Evolutionary conservation across 2,329 filamentous ascomycete genomes (phyloP).

Genomic region (Ophiostoma sp.): DNA sequence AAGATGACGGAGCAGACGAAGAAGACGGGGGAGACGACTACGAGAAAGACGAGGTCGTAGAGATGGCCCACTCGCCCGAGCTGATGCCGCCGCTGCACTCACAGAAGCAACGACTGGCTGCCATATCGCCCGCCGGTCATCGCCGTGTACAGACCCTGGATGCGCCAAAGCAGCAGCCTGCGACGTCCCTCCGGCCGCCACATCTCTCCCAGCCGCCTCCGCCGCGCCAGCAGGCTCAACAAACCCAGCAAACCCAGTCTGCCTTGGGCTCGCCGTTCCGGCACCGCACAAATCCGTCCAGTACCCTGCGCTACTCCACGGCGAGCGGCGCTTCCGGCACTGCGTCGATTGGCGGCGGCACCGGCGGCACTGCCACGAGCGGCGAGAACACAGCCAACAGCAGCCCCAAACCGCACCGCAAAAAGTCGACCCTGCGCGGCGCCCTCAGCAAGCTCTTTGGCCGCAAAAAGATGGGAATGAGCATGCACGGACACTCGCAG

Average conservation of each 20-base stretch:
- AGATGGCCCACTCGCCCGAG: slow-evolving; percentile 1
- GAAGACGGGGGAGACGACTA: neutral
- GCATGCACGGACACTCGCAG: neutral
- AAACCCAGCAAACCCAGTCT: neutral
- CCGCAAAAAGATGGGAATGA: slow-evolving; percentile 43
- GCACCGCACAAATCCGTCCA: slow-evolving; percentile 37
- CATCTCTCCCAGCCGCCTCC: slow-evolving; percentile 2
- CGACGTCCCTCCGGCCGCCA: neutral
- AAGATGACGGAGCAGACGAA: neutral
- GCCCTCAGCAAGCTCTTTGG: slow-evolving; percentile 55
- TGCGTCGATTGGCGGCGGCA: slow-evolving; percentile 28
- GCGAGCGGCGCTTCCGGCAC: slow-evolving; percentile 38
- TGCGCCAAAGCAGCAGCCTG: neutral
- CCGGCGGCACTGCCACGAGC: slow-evolving; percentile 29
- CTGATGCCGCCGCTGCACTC: slow-evolving; percentile 4
- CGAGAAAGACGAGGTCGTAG: neutral
- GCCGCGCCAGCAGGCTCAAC: slow-evolving; percentile 11
- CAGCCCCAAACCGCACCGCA: slow-evolving; percentile 41
- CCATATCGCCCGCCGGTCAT: slow-evolving; percentile 5
- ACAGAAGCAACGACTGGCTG: neutral
- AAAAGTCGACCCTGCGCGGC: slow-evolving; percentile 53
- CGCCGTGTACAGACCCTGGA: slow-evolving; percentile 12
- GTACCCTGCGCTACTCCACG: slow-evolving; percentile 44
- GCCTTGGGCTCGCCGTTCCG: slow-evolving; percentile 20
- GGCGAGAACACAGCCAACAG: slow-evolving; percentile 9